phyloP scores from a whole-genome alignment of 805 yeast genomes.

The Metschnikowia borealis region DNA sequence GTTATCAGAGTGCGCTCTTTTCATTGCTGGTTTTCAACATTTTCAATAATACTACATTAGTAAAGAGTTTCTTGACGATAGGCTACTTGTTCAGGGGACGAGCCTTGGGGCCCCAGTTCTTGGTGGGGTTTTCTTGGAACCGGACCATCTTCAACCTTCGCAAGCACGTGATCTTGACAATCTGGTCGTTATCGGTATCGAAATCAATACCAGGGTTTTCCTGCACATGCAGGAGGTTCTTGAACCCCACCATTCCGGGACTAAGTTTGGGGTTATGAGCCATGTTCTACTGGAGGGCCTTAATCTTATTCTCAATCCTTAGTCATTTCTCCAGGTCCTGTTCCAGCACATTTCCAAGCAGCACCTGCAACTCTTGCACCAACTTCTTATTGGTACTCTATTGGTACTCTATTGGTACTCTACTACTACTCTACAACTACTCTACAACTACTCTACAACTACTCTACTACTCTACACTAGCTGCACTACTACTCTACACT shows the following conservation, averaged over 20 bases:
- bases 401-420: no score
- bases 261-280: conserved; percentile 42
- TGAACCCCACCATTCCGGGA: conserved; percentile 46
- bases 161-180: conserved; percentile 53
- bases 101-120: conserved; percentile 97
- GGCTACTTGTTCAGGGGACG: conserved; percentile 44
- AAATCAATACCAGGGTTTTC: conserved; percentile 48
- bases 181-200: conserved; percentile 52
- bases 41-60: no score
- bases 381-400: conserved; percentile 22
- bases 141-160: conserved; percentile 79
- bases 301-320: conserved; percentile 16
- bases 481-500: no score
- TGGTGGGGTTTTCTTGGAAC: conserved; percentile 88
- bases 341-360: conserved; percentile 8
- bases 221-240: conserved; percentile 45
- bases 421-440: no score
- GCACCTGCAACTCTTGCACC: conserved; percentile 19
- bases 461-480: no score
- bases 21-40: no score
- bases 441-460: no score
- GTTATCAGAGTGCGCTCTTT: no score
- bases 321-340: conserved; percentile 13
- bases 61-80: no score
- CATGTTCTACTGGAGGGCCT: conserved; percentile 24